These are phyloP conservation scores for Leishmania tarentolae DNA, from an alignment of 208 protist species.

Conservation along the genomic window DNA sequence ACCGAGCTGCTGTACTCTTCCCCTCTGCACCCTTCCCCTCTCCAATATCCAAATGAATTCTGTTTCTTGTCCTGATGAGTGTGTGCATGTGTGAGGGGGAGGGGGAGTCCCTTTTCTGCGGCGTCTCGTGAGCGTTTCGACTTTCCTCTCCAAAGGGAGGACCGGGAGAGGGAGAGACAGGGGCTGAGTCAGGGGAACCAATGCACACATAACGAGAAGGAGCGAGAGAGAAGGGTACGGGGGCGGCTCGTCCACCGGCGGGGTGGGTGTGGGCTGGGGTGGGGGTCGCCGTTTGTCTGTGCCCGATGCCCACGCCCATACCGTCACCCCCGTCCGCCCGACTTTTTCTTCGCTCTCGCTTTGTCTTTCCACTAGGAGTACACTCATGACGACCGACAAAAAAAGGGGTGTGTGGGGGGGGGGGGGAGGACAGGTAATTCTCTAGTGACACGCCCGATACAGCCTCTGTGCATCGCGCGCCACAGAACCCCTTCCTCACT, in stretches of 20 bases:
- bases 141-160: background rate
- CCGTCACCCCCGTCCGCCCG: too few species aligned
- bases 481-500: background rate
- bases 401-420: background rate
- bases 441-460: background rate
- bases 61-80: background rate
- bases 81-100: too few species aligned
- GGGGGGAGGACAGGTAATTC: background rate
- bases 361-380: background rate
- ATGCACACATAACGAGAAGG: background rate
- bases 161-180: constrained; percentile 7
- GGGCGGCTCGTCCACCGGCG: background rate
- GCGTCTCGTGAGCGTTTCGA: background rate
- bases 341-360: background rate
- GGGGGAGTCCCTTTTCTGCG: too few species aligned
- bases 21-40: background rate
- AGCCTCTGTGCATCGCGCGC: background rate
- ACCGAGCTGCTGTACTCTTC: background rate
- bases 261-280: background rate
- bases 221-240: background rate
- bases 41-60: background rate
- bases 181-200: background rate
- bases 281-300: too few species aligned
- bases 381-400: background rate
- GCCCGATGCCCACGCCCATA: too few species aligned